A percentile compares a stretch with the other conserved stretches of the same genome.
Evolutionary conservation across 1,284 basidiomycete species (phyloP).

Genomic region (Irpex sp.): DNA sequence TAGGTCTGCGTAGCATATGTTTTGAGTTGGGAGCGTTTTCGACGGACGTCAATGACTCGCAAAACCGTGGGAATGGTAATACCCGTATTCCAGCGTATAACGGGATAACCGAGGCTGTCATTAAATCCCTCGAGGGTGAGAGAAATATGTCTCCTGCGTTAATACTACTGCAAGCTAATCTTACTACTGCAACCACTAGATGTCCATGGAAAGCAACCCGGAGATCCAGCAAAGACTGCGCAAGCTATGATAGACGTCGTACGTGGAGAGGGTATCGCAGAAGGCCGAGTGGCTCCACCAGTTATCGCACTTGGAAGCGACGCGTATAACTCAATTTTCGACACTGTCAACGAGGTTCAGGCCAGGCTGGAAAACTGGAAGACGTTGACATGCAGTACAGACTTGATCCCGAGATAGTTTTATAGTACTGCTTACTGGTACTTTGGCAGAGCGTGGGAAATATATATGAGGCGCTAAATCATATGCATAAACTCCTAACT

Average conservation of each 20-base stretch:
- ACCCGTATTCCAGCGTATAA: neutral
- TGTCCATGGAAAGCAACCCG: slow-evolving; percentile 29
- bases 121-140: neutral
- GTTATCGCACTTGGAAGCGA: slow-evolving; percentile 27
- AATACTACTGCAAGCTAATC: slow-evolving; percentile 22
- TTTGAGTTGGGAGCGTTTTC: slow-evolving; percentile 44
- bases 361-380: neutral
- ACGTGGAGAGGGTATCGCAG: slow-evolving; percentile 25
- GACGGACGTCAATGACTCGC: slow-evolving; percentile 33
- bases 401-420: no score
- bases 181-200: slow-evolving; percentile 5
- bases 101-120: neutral
- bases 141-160: neutral
- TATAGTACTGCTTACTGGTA: no score
- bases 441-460: no score
- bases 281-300: slow-evolving; percentile 20
- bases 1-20: slow-evolving; percentile 38
- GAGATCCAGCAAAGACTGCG: slow-evolving; percentile 28
- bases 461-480: no score
- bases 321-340: slow-evolving; percentile 7
- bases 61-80: slow-evolving; percentile 24
- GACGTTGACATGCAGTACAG: neutral
- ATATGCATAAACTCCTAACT: no score
- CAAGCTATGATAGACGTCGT: slow-evolving; percentile 28
- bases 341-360: neutral